A percentile compares a stretch with the other conserved stretches of the same genome.
Evolutionary conservation across 208 protist genomes (phyloP).

Genomic region (Leishmania arabica): DNA sequence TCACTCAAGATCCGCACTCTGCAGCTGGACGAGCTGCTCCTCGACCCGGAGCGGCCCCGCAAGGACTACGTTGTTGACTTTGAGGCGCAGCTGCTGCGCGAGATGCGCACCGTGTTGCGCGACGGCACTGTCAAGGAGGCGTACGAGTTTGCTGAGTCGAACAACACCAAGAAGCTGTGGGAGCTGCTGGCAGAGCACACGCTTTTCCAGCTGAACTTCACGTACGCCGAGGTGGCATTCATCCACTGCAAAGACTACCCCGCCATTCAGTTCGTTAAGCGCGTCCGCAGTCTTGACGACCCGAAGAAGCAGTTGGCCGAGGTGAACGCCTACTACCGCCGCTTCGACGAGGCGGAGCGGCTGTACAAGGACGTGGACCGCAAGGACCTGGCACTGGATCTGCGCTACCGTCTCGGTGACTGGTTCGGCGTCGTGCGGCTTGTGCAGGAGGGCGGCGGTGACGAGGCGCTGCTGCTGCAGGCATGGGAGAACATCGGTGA

Average conservation of each 20-base stretch:
- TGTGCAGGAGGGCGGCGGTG: conserved; percentile 91
- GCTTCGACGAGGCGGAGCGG: conserved; percentile 96
- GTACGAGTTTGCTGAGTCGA: conserved; percentile 92
- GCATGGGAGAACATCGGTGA: conserved; percentile 96
- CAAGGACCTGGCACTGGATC: conserved; percentile 95
- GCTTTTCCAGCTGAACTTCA: conserved; percentile 86
- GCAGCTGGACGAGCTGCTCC: conserved; percentile 95
- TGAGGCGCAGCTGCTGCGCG: conserved; percentile 90
- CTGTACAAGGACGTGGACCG: conserved; percentile 96
- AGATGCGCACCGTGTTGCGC: conserved; percentile 78
- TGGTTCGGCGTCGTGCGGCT: conserved; percentile 95
- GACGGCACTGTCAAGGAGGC: conserved; percentile 84
- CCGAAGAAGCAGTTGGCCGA: conserved; percentile 95
- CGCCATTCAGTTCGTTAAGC: conserved; percentile 97
- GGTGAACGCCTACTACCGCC: conserved; percentile 94
- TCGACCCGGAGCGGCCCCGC: conserved; percentile 87
- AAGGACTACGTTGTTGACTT: conserved; percentile 89
- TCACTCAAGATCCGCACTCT: conserved; percentile 88
- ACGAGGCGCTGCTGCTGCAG: conserved; percentile 87
- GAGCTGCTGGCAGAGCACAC: conserved; percentile 93
- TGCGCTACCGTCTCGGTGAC: conserved; percentile 93
- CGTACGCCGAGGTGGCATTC: conserved; percentile 93
- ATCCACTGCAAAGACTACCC: conserved; percentile 95
- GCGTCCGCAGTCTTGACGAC: conserved; percentile 90
- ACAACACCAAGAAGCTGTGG: conserved; percentile 93